Evolutionary conservation across 2,329 filamentous ascomycete genomes (phyloP), one percentile per base, ranked within the genome.

Genomic region (Claviceps sp.): DNA sequence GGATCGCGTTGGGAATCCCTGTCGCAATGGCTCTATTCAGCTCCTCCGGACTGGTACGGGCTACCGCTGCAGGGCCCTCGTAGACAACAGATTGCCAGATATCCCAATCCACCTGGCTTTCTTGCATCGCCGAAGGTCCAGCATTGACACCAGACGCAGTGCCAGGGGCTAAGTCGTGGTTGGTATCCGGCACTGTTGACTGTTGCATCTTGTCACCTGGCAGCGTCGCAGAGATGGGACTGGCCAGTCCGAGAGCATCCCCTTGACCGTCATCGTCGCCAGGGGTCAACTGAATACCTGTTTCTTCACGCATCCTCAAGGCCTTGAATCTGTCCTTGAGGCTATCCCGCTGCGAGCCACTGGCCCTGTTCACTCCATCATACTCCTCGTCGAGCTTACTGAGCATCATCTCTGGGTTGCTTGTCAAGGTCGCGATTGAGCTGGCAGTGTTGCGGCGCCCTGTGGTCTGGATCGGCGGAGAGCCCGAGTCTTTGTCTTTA

Each of bases 41-140:
- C 65, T 96, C 90, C 61, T 94, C 88, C 0, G 91, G 78, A 62
- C 89, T 95, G 4, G 89, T 89, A 54, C 88, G 82, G 11, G 88
- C 86, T 48, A 97, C 86, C 9, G 89, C 91, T 30, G 88, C 82
- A 16, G 90, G 89, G 0, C 93, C 93, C 70, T 96, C 88, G 59
- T 96, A 94, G 37, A 98, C 93, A 4, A 98, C 85, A 24, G 86
- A 82, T 65, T 98, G 91, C 93, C 93, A 98, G 41, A 98, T 72
- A 67, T 98, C 93, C 93, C 93, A 98, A 64, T 98, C 89, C n/a
- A 98, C 93, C 24, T 87, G 84, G 16, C 75, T 73, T 61, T 90
- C 87, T 14, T 72, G 70, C 56, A 83, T 76, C 22, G 82, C 81
- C 3, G 87, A 84, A 8, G 85, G 86, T 1, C 87, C 87, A 22